These are phyloP conservation scores for Heliamphora pulchella DNA, from an alignment of 179 eudicot species.

Conservation along the genomic window DNA sequence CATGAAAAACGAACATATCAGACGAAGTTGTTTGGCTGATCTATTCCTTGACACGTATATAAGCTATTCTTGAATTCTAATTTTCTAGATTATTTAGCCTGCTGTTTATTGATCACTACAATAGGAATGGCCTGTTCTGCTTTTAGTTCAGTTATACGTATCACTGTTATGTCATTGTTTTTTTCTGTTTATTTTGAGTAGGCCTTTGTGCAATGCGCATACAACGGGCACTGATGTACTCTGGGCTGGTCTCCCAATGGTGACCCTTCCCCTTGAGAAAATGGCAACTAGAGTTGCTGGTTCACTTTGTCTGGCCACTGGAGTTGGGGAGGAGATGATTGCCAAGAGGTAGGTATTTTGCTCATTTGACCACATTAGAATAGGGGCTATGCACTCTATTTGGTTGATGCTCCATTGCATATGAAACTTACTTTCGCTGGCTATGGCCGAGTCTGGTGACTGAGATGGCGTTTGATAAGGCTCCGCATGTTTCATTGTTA, in stretches of 20 bases:
- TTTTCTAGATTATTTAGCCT: slow-evolving; percentile 6
- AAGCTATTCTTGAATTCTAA: not conserved
- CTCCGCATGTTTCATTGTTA: not conserved
- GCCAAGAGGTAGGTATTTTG: slow-evolving; percentile 47
- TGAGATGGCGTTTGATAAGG: not conserved
- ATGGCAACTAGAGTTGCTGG: slow-evolving; percentile 99
- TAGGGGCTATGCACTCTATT: not conserved
- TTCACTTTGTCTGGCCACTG: slow-evolving; percentile 94
- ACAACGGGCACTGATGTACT: slow-evolving; percentile 97
- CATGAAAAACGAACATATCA: slow-evolving; percentile 87
- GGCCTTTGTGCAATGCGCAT: slow-evolving; percentile 97
- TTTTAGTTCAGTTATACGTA: not conserved
- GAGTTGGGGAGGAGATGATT: slow-evolving; percentile 92
- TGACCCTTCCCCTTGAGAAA: slow-evolving; percentile 91
- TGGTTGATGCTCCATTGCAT: not conserved
- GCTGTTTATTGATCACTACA: not conserved
- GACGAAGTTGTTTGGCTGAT: slow-evolving; percentile 91
- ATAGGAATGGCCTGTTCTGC: not conserved
- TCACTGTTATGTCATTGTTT: not conserved
- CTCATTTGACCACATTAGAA: not conserved
- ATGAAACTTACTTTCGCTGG: too few relatives aligned
- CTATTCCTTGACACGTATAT: slow-evolving; percentile 90
- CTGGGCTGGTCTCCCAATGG: slow-evolving; percentile 99
- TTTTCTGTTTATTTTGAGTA: slow-evolving; percentile 22
- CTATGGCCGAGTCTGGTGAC: too few relatives aligned